These are phyloP conservation scores for Citrullus colocynthis DNA, from an alignment of 306 rosid genomes.

Conservation along the genomic window DNA sequence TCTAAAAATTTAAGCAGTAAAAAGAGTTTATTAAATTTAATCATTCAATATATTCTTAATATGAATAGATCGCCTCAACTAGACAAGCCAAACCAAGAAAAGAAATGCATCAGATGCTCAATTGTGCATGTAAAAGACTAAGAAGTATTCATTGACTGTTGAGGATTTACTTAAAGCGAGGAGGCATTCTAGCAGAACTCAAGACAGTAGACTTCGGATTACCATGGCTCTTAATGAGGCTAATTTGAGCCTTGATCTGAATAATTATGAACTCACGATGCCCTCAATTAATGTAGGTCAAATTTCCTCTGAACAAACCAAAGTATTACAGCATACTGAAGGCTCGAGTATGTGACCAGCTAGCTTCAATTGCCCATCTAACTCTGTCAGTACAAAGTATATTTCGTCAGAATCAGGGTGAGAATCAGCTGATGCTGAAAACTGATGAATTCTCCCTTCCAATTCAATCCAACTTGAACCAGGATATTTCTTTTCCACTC, in stretches of 20 bases:
- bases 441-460: conserved; percentile 29
- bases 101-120: background rate
- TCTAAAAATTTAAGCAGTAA: background rate
- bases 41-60: background rate
- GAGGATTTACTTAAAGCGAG: background rate
- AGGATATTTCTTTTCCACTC: conserved; percentile 60
- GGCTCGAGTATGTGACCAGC: conserved; percentile 31
- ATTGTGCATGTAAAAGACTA: background rate
- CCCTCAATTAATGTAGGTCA: background rate
- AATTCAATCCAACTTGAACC: conserved; percentile 79
- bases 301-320: background rate
- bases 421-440: conserved; percentile 50
- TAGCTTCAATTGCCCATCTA: conserved; percentile 48
- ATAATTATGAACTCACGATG: background rate
- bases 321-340: background rate
- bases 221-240: background rate
- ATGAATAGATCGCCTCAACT: background rate
- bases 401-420: conserved; percentile 38
- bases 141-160: background rate
- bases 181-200: background rate
- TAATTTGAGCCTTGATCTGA: background rate
- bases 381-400: conserved; percentile 27
- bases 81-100: background rate
- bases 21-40: background rate
- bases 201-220: background rate